phyloP scores from a whole-genome alignment of 345 rosid genomes.

The Microcos paniculata region DNA sequence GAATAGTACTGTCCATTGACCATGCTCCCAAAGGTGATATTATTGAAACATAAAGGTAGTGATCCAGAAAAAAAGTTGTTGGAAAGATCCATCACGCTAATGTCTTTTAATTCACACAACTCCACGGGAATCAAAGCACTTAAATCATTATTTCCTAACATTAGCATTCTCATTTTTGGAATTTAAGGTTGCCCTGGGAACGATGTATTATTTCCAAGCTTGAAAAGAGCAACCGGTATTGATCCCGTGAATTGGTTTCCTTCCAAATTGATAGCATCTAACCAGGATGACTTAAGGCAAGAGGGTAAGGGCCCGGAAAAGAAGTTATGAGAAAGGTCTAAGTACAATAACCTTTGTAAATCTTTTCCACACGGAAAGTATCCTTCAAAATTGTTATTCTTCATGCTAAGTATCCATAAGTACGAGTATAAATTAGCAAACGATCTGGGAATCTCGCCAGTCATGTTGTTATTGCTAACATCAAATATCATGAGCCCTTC shows the following conservation, averaged over 20 bases:
- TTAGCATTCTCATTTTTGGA: background rate
- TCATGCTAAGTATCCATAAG: background rate
- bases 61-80: background rate
- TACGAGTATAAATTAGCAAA: background rate
- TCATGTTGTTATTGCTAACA: background rate
- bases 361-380: background rate
- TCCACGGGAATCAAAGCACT: background rate
- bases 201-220: background rate
- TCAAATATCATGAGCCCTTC: background rate
- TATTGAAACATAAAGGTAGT: background rate
- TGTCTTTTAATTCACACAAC: conserved; percentile 7
- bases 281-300: background rate
- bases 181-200: no score
- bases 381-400: conserved; percentile 12
- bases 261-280: background rate
- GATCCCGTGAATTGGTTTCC: background rate
- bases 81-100: conserved; percentile 2
- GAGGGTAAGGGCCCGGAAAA: conserved; percentile 2
- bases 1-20: no score
- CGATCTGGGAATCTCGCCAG: conserved; percentile 19
- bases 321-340: conserved; percentile 9
- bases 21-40: background rate
- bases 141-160: background rate
- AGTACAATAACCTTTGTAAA: background rate
- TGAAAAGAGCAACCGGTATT: background rate